Base-by-base conservation (phyloP, 495 filamentous ascomycete species). In the Aspergillus saccharolyticus region DNA sequence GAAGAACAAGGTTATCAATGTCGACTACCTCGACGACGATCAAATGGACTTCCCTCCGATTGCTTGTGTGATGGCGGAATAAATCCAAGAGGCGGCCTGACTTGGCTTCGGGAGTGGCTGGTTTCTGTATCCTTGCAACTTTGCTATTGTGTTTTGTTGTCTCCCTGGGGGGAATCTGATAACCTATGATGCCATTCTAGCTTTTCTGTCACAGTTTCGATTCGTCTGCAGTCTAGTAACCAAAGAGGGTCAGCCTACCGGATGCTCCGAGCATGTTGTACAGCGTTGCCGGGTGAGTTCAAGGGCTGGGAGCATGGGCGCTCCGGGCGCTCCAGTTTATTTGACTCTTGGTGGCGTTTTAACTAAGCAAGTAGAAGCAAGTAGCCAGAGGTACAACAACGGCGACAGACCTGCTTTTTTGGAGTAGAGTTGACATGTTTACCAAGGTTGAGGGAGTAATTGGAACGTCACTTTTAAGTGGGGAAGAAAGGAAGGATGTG, bases 21-120 rank as follows among this genome's bases (percentile, higher is more conserved):
- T 77, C 1, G 58, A 75, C 56, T 77, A 76, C 48, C 52, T 76
- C 20, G 65, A 74, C 50, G 70, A 74, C 49, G 69, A 74, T n/a
- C 66, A 71, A 45, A 48, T 74, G 25, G 70, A 76, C 22, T 74
- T 71, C 52, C 74, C 74, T 8, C 58, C 9, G 21, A 44, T 60
- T 0, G 55, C 60, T 20, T 39, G 54, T 44, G 52, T 28, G 16
- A 21, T 12, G n/a, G 33, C n/a, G 33, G 4, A 39, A 59, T 28
- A 6, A 44, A 7, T 21, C 15, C 3, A 50, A n/a, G 12, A 39
- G 4, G 33, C 6, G 33, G 33, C 6, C 12, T 2, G 12, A 12
- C 7, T 39, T 39, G 5, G 2, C 33, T 15, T 15, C 33, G 33
- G 33, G 33, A 39, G 33, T 39, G 33, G 33, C 33, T 39, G 33